Percentiles rank a stretch among this genome's conserved stretches.
Evolutionary conservation across 2,329 filamentous ascomycete species (phyloP).

Genomic region (Aspergillus melleus): DNA sequence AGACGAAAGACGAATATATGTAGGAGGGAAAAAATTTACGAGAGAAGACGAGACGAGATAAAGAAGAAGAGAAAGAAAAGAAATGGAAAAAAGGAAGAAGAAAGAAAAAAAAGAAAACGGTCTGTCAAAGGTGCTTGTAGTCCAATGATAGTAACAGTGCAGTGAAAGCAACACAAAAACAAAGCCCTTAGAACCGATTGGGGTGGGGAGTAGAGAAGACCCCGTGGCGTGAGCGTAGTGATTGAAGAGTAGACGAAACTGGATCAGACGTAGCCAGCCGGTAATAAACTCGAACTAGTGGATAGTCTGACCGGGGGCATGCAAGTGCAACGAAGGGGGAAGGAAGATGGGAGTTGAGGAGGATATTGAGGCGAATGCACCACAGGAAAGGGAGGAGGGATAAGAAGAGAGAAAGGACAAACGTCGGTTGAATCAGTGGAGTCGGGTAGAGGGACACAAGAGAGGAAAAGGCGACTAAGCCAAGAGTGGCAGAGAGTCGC

Average conservation of each 20-base stretch:
- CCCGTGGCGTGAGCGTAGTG: conserved; percentile 18
- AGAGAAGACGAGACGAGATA: not conserved
- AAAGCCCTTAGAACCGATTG: conserved; percentile 26
- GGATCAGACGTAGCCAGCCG: conserved; percentile 1
- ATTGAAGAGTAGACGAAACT: conserved; percentile 1
- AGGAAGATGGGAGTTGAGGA: conserved; percentile 12
- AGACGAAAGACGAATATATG: conserved; percentile 1
- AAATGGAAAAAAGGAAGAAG: conserved; percentile 5
- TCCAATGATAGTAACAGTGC: conserved; percentile 21
- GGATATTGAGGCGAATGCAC: conserved; percentile 13
- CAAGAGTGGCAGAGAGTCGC: conserved; percentile 1
- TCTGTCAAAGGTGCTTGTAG: conserved; percentile 13
- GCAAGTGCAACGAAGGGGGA: conserved; percentile 9
- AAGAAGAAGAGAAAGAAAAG: not conserved
- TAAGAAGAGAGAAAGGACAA: conserved; percentile 12
- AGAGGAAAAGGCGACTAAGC: conserved; percentile 18
- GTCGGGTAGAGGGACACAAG: conserved; percentile 14
- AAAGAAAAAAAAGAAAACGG: conserved; percentile 14
- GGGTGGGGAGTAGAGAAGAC: conserved; percentile 7
- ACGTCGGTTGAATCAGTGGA: not conserved
- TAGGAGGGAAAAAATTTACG: not conserved
- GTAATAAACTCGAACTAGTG: conserved; percentile 12
- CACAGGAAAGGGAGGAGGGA: conserved; percentile 12
- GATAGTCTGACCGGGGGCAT: conserved; percentile 13
- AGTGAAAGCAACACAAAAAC: conserved; percentile 29